Evolutionary conservation across 228 moss, liverwort and hornwort genomes (phyloP), one percentile per base, ranked within the genome.

Genomic region (Sphagnum fallax): DNA sequence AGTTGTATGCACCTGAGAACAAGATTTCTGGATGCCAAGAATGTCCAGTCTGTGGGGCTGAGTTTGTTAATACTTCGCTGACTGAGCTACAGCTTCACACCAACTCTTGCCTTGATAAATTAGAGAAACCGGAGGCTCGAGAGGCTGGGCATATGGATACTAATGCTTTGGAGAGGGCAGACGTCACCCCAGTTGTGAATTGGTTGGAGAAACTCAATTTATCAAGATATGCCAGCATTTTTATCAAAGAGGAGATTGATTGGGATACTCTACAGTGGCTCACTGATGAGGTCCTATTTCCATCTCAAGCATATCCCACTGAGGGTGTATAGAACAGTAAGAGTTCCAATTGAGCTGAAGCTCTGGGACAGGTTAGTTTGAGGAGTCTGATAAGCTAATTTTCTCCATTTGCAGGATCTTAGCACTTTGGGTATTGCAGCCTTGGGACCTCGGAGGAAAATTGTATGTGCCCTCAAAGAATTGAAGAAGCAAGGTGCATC

Each of bases 221-320:
- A 66, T 84, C 73, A 59, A 92, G 87, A 78, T 98, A 94, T 69
- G 72, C 67, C 10, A 84, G 77, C 61, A 72, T 86, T 65, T 98
- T 98, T 72, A 75, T 89, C 60, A 82, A 83, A 76, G 87, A 92
- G 52, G 98, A 98, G 84, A 90, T 98, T 61, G 98, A 98, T 74
- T 90, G 89, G 94, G 94, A 89, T 75, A 98, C 98, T 47, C 67
- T 98, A 71, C 87, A 87, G 80, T 94, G 88, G 90, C 84, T 98
- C 61, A 91, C 84, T 64, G 98, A 98, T 66, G 92, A 98, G 97
- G 97, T 98, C 55, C 55, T 12, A 8, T 2, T 12, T 12, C 55
- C 55, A 8, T 12, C 55, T 12, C 55, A 12, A 55, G 55, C 55
- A 55, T 55, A 55, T 55, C 9, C 2, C 12, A 55, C 47, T 16